Conservation (phyloP, 306 rosid genomes). For the Acacia melanoxylon region DNA sequence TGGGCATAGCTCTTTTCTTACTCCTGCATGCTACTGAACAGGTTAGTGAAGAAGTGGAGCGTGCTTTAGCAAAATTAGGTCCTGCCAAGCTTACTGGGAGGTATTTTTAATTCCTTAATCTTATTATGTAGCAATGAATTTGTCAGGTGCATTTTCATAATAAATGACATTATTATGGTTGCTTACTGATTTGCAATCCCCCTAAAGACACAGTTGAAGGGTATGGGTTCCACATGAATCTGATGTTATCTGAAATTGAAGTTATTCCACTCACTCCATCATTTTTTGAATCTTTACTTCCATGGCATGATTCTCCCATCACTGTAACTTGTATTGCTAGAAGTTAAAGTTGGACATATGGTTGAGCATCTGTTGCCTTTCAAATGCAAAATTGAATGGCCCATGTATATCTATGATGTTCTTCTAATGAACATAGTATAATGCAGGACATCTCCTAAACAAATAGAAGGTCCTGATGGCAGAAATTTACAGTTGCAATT, state of each 20-base stretch:
- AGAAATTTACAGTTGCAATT: slow-evolving; percentile 65
- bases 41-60: slow-evolving; percentile 72
- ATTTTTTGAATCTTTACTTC: slow-evolving; percentile 3
- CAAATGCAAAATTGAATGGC: slow-evolving; percentile 12
- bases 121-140: slow-evolving; percentile 4
- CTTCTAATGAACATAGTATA: slow-evolving; percentile 38
- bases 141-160: slow-evolving; percentile 2
- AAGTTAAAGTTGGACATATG: slow-evolving; percentile 12
- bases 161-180: slow-evolving; percentile 12
- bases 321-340: background rate
- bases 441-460: slow-evolving; percentile 72
- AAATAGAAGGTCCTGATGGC: slow-evolving; percentile 61
- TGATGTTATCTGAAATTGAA: background rate
- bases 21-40: slow-evolving; percentile 30
- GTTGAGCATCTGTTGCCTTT: slow-evolving; percentile 1
- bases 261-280: background rate
- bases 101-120: slow-evolving; percentile 32
- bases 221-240: background rate
- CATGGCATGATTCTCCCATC: slow-evolving; percentile 3
- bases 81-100: slow-evolving; percentile 51
- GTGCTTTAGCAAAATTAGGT: slow-evolving; percentile 57
- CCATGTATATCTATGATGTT: slow-evolving; percentile 3
- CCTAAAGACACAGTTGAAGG: background rate
- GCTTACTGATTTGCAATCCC: background rate
- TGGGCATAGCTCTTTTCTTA: slow-evolving; percentile 26